phyloP scores from a whole-genome alignment of 2,329 filamentous ascomycete species.

The Dactylellina drechsleri region DNA sequence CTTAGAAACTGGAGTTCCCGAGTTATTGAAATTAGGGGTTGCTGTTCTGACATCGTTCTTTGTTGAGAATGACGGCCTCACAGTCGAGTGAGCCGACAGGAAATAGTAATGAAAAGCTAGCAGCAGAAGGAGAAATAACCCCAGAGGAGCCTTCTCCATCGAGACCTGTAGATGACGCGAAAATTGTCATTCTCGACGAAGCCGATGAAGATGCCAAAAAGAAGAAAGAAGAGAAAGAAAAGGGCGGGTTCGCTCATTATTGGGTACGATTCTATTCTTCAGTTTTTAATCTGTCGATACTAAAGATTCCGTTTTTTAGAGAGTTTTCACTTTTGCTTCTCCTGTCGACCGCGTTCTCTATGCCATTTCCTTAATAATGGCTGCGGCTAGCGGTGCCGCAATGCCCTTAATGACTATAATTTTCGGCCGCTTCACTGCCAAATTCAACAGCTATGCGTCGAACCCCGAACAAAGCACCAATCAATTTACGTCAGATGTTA shows the following conservation, averaged over 20 bases:
- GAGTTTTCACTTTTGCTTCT: conserved; percentile 32
- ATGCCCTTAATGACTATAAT: conserved; percentile 49
- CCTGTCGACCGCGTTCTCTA: conserved; percentile 33
- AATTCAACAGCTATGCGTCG: conserved; percentile 56
- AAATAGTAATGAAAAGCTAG: conserved; percentile 12
- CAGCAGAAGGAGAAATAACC: conserved; percentile 2
- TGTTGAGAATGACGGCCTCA: conserved; percentile 30
- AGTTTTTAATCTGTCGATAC: background rate
- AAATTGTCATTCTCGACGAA: conserved; percentile 36
- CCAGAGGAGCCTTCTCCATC: background rate
- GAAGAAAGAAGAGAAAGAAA: conserved; percentile 38
- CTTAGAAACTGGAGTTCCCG: too few relatives aligned
- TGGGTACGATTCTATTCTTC: conserved; percentile 19
- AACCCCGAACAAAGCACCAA: conserved; percentile 10
- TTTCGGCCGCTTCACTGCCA: conserved; percentile 55
- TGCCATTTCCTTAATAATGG: conserved; percentile 26
- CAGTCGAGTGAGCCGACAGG: background rate
- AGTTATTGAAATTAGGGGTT: too few relatives aligned
- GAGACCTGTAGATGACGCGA: conserved; percentile 25
- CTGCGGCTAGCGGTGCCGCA: conserved; percentile 41
- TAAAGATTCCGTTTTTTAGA: conserved; percentile 2
- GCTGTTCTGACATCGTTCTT: background rate
- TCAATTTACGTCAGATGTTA: conserved; percentile 37
- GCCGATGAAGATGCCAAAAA: conserved; percentile 34
- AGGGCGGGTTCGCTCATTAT: conserved; percentile 33